Evolutionary conservation across 768 basidiomycete genomes (phyloP).

Genomic region (Leccinum subgranulosum): DNA sequence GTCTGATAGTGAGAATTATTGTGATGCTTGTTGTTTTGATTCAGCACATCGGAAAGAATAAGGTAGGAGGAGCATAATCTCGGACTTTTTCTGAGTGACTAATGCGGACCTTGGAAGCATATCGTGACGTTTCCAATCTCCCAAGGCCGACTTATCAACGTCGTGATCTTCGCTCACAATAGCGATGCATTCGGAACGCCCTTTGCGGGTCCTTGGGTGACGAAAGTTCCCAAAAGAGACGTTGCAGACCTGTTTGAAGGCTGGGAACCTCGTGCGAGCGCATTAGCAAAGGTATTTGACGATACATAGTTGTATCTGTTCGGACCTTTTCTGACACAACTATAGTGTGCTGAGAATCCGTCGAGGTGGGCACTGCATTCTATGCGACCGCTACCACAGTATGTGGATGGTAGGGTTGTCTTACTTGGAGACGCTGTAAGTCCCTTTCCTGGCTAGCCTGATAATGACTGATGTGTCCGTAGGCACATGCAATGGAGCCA

Average conservation of each 20-base stretch:
- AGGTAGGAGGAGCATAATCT: slow-evolving; percentile 4
- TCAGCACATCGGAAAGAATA: slow-evolving; percentile 28
- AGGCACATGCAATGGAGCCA: no score
- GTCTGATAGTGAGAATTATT: neutral
- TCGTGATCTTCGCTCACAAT: slow-evolving; percentile 32
- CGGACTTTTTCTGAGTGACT: neutral
- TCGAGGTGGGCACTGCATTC: slow-evolving; percentile 44
- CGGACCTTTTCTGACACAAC: neutral
- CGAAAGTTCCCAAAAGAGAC: slow-evolving; percentile 31
- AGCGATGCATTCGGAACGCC: slow-evolving; percentile 27
- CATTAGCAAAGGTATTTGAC: slow-evolving; percentile 12
- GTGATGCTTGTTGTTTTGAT: slow-evolving; percentile 1
- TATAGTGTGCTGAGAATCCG: slow-evolving; percentile 34
- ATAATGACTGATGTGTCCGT: no score
- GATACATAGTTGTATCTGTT: no score
- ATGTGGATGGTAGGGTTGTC: no score
- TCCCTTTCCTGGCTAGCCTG: no score
- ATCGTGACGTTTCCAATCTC: slow-evolving; percentile 40
- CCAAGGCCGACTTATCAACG: slow-evolving; percentile 35
- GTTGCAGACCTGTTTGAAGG: slow-evolving; percentile 27
- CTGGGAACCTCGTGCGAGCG: slow-evolving; percentile 17
- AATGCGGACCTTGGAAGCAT: slow-evolving; percentile 27
- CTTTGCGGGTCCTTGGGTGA: slow-evolving; percentile 30
- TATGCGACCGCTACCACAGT: no score
- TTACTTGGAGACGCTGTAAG: no score